phyloP scores from a whole-genome alignment of 805 yeast genomes.

The Brettanomyces sp. region DNA sequence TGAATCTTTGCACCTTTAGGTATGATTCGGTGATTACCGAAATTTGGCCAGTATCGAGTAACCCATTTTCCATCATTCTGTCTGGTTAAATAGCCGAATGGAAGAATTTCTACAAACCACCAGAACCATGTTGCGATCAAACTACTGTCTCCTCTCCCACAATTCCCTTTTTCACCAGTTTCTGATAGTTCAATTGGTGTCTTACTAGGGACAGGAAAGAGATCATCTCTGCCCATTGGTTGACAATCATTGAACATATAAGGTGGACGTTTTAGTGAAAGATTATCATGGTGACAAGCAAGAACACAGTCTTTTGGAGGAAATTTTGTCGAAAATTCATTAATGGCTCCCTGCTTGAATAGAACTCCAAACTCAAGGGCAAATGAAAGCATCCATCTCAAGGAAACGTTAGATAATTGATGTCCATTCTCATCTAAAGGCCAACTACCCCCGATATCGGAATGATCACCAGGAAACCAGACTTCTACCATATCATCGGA shows the following conservation, averaged over 20 bases:
- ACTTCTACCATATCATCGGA: slow-evolving; percentile 36
- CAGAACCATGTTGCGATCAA: slow-evolving; percentile 29
- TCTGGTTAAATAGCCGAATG: slow-evolving; percentile 44
- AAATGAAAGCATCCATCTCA: slow-evolving; percentile 54
- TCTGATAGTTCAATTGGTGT: slow-evolving; percentile 4
- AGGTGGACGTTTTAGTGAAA: slow-evolving; percentile 22
- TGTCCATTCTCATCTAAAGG: slow-evolving; percentile 34
- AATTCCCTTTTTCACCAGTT: slow-evolving; percentile 16
- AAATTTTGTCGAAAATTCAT: slow-evolving; percentile 30
- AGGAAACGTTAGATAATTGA: slow-evolving; percentile 37
- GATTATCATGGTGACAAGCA: slow-evolving; percentile 44
- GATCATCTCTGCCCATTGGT: slow-evolving; percentile 6
- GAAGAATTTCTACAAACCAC: slow-evolving; percentile 60
- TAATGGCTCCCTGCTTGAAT: slow-evolving; percentile 33
- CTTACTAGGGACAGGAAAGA: slow-evolving; percentile 11
- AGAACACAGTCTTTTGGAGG: slow-evolving; percentile 33
- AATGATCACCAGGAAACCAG: slow-evolving; percentile 65
- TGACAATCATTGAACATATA: slow-evolving; percentile 1
- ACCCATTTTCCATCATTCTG: slow-evolving; percentile 41
- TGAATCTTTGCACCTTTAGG: slow-evolving; percentile 39
- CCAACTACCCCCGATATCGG: slow-evolving; percentile 69
- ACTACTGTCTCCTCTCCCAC: slow-evolving; percentile 29
- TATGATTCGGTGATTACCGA: slow-evolving; percentile 42
- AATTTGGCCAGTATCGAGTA: slow-evolving; percentile 41
- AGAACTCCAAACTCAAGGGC: slow-evolving; percentile 41